phyloP scores from a whole-genome alignment of 306 rosid species.

The Mimosa bimucronata region DNA sequence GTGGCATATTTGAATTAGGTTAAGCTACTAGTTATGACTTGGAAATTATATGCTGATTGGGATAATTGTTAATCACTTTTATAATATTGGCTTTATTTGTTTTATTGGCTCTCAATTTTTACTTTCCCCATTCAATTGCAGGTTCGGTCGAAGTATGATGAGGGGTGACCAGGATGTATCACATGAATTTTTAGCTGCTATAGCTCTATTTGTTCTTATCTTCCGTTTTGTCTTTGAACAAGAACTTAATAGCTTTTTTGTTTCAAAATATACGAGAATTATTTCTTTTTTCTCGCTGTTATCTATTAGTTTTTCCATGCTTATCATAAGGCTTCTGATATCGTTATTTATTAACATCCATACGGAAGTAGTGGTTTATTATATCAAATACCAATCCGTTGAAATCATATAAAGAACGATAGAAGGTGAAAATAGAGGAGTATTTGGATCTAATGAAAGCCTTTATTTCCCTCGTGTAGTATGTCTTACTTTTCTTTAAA shows the following conservation, averaged over 20 bases:
- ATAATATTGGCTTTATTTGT: not conserved
- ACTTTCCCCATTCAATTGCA: not conserved
- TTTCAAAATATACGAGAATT: not conserved
- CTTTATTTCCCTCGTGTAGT: not conserved
- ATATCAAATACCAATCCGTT: not conserved
- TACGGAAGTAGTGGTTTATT: not conserved
- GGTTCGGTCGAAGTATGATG: constrained; percentile 1
- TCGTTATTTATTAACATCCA: not conserved
- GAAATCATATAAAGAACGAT: not conserved
- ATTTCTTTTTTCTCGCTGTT: not conserved
- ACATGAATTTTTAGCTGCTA: not conserved
- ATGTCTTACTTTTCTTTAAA: not conserved
- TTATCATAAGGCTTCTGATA: not conserved
- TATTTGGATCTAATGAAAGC: not conserved
- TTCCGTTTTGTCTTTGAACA: not conserved
- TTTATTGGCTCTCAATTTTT: not conserved
- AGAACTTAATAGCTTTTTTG: not conserved
- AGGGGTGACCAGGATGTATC: not conserved
- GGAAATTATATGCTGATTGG: not conserved
- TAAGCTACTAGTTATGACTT: not conserved
- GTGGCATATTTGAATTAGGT: not conserved
- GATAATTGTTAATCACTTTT: not conserved
- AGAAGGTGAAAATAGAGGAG: not conserved
- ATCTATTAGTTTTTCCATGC: not conserved
- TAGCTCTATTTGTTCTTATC: not conserved